Evolutionary conservation across 2,329 filamentous ascomycete genomes (phyloP), one percentile per base, ranked within the genome.

Genomic region (Diaporthe capsici): DNA sequence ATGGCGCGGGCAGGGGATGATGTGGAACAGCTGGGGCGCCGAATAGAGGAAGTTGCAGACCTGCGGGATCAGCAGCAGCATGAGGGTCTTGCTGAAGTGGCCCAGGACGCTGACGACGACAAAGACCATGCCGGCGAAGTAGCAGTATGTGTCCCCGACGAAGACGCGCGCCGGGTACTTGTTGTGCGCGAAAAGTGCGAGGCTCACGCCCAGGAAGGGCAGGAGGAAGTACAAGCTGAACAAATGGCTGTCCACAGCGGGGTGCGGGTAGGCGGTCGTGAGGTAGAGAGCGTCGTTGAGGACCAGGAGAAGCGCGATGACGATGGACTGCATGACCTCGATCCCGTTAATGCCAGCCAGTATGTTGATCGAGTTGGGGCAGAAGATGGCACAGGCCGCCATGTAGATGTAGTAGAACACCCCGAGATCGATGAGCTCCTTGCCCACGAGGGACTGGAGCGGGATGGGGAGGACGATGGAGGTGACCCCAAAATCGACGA

Each of bases 321-420:
- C 94, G 77, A 99, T 88, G 76, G 95, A 98, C 86, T 99, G 97
- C 15, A 94, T 92, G 73, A 98, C 97, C 84, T 99, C 97, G 83
- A 99, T 97, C 73, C 97, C 97, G 84, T 99, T 99, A 85, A 99
- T 95, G n/a, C 97, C 97, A 0, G 97, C 97, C n/a, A 99, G 88
- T 86, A 99, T 99, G 88, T 99, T 99, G 90, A 99, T 99, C 84
- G 95, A 95, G 86, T 99, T 98, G 9, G 97, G 96, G 80, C 95
- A 98, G 87, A 99, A 99, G 84, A 99, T 99, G 82, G 96, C 94
- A 79, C 99, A 91, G 74, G 94, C 93, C 71, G 95, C 95, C 97
- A 99, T 99, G 89, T 98, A 99, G 81, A 93, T 87, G 86, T 99
- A 99, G 90, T 99, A 99, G 74, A 95, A 86, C 83, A 91, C 85